These are phyloP conservation scores for Conoideocrella luteorostrata DNA, from an alignment of 2,329 filamentous ascomycete species.

Conservation along the genomic window DNA sequence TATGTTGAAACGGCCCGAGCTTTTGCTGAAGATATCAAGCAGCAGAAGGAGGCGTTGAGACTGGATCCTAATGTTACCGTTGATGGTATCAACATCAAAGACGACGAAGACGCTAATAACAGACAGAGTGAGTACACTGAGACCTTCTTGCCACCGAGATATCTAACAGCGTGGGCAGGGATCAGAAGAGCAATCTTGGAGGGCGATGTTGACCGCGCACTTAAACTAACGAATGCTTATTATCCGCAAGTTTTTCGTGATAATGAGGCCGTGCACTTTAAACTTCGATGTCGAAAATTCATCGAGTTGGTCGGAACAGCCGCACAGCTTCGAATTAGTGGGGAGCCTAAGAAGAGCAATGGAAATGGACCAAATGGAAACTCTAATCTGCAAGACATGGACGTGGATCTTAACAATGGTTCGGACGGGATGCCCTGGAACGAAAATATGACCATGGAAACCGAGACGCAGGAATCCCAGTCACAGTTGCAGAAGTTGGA, in stretches of 20 bases:
- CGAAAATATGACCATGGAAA: constrained; percentile 52
- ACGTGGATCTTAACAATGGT: constrained; percentile 48
- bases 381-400: constrained; percentile 42
- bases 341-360: constrained; percentile 37
- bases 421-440: constrained; percentile 30
- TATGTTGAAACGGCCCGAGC: constrained; percentile 89
- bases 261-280: constrained; percentile 82
- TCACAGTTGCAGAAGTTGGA: constrained; percentile 45
- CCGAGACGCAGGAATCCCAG: constrained; percentile 27
- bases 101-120: constrained; percentile 81
- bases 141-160: not conserved
- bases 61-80: constrained; percentile 47
- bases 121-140: constrained; percentile 61
- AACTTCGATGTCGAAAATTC: constrained; percentile 82
- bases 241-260: constrained; percentile 76
- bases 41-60: constrained; percentile 65
- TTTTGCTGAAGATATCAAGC: constrained; percentile 74
- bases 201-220: constrained; percentile 83
- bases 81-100: constrained; percentile 59
- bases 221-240: constrained; percentile 71
- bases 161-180: constrained; percentile 41
- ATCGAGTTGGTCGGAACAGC: constrained; percentile 85
- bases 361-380: constrained; percentile 31
- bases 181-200: constrained; percentile 84
- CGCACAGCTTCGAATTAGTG: constrained; percentile 53